Evolutionary conservation across 805 yeast species (phyloP).

Genomic region (Helenozyma baotianmanensis): DNA sequence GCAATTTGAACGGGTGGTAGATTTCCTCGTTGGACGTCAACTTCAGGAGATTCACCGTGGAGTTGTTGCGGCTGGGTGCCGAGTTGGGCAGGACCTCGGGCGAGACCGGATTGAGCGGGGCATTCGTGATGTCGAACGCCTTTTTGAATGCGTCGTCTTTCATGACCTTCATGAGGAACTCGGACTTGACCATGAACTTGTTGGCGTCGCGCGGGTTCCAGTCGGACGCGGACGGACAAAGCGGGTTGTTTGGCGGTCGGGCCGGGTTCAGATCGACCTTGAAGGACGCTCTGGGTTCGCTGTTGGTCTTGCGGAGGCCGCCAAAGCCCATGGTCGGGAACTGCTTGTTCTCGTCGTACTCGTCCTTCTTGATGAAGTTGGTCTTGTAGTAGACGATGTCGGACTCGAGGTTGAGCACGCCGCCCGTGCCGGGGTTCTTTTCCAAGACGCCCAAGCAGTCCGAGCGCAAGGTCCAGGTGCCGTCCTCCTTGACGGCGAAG

Average conservation of each 20-base stretch:
- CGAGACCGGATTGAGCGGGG: conserved; percentile 31
- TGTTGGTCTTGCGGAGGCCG: conserved; percentile 7
- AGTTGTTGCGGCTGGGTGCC: conserved; percentile 38
- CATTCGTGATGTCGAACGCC: conserved; percentile 25
- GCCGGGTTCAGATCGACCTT: conserved; percentile 19
- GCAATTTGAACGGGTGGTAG: conserved; percentile 35
- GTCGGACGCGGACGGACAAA: conserved; percentile 37
- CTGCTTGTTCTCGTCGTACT: conserved; percentile 17
- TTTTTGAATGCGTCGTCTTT: conserved; percentile 35
- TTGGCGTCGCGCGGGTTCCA: conserved; percentile 32
- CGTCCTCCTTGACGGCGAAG: conserved; percentile 23
- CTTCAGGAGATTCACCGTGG: conserved; percentile 37
- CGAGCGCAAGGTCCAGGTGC: conserved; percentile 28
- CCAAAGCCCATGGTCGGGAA: conserved; percentile 14
- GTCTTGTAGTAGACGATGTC: conserved; percentile 43
- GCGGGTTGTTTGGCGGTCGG: conserved; percentile 18
- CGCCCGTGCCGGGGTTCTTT: conserved; percentile 20
- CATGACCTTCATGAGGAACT: conserved; percentile 33
- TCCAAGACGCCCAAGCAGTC: conserved; percentile 31
- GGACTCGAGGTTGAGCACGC: conserved; percentile 33
- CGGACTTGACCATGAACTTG: conserved; percentile 26
- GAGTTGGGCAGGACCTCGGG: conserved; percentile 42
- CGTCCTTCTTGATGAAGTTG: conserved; percentile 36
- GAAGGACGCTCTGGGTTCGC: conserved; percentile 33
- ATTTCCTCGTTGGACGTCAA: conserved; percentile 31